Base-by-base conservation (phyloP, 78 protist genomes). In the Dictyostelium purpureum region DNA sequence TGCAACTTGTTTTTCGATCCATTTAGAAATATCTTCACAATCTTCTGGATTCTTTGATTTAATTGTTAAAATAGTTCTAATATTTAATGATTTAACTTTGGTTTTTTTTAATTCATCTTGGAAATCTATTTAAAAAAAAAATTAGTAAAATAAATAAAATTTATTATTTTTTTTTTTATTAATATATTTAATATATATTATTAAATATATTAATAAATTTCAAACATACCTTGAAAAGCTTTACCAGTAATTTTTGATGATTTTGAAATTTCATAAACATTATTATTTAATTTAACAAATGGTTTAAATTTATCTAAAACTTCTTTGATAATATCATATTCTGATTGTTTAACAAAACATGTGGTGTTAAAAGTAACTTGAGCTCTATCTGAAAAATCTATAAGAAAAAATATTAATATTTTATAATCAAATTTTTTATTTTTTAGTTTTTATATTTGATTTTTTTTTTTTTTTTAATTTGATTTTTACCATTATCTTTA, bases 1-100 rank as follows among this genome's bases (percentile, higher is more conserved):
- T 33, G 71, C 71, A 63, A 63, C 71, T 33, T 63, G 71, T 63
- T 63, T 63, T 33, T 63, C 71, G 33, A 63, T 63, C 71, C 71
- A 63, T 33, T 63, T 63, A 4, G 71, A 33, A 63, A 63, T 63
- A 63, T 63, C 71, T 28, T 35, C 35, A 33, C 71, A 63, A 63
- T 63, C 71, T 33, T 63, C 71, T 63, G 71, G 71, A 6, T 63
- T 63, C 71, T 63, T 63, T 63, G 71, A 37, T 63, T 63, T 63
- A 63, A 63, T 63, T 28, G 71, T 63, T 63, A 63, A 63, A 63
- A 63, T 63, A 11, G 71, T 63, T 63, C 33, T 63, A 33, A 63
- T 63, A 4, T 33, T 24, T 31, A 63, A 63, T 63, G 71, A 28
- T 63, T 63, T 63, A 16, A 63, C 71, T 63, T 63, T 63, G 16